Percentiles rank a stretch among this genome's conserved stretches.
phyloP scores from a whole-genome alignment of 2,329 filamentous ascomycete genomes.

The Penicillium nordicum region DNA sequence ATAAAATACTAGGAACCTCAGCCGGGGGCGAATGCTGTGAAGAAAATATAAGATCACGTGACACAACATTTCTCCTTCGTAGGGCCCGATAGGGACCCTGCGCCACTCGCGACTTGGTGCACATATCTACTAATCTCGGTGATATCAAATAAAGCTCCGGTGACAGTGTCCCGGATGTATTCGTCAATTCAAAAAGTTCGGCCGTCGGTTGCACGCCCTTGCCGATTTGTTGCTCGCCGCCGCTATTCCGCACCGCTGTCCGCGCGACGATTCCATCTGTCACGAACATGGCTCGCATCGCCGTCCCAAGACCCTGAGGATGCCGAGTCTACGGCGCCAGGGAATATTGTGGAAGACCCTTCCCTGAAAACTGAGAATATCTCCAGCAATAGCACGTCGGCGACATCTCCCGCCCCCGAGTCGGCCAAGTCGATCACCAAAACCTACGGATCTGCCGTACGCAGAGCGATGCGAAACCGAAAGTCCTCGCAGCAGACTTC shows the following conservation, averaged over 20 bases:
- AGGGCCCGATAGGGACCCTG: constrained; percentile 1
- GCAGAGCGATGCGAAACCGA: constrained; percentile 38
- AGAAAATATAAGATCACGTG: constrained; percentile 14
- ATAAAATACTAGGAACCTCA: neutral
- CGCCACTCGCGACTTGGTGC: constrained; percentile 10
- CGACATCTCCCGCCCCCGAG: constrained; percentile 11
- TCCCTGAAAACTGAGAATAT: neutral
- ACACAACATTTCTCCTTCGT: constrained; percentile 13
- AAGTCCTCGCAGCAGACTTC: constrained; percentile 22
- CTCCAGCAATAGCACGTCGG: constrained; percentile 9
- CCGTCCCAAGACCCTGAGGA: constrained; percentile 30
- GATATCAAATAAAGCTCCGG: constrained; percentile 21
- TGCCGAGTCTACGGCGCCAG: constrained; percentile 18
- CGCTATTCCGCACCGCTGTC: constrained; percentile 30
- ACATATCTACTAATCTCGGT: constrained; percentile 8
- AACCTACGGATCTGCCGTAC: constrained; percentile 41
- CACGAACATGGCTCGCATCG: constrained; percentile 28
- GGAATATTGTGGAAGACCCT: constrained; percentile 21
- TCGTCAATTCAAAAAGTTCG: constrained; percentile 39
- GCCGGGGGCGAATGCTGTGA: neutral
- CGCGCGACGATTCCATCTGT: constrained; percentile 34
- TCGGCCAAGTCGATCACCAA: constrained; percentile 24
- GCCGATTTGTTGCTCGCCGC: constrained; percentile 38
- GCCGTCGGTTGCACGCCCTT: constrained; percentile 35
- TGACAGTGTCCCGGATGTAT: constrained; percentile 35